phyloP scores from a whole-genome alignment of 257 asterid genomes.

The Nemophila menziesii region DNA sequence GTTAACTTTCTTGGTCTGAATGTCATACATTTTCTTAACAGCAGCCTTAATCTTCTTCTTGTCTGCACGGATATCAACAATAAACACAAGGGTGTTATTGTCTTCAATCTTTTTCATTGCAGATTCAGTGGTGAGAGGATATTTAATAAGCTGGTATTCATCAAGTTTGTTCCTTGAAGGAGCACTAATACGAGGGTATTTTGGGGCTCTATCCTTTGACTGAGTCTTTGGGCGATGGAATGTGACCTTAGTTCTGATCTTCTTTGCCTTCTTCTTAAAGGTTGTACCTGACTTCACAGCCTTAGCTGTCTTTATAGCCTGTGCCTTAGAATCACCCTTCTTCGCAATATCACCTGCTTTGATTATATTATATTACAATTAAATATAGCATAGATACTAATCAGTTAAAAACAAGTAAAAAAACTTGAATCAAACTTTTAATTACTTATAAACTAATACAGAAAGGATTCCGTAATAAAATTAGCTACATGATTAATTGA shows the following conservation, averaged over 20 bases:
- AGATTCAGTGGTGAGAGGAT: constrained; percentile 29
- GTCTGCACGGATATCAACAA: constrained; percentile 44
- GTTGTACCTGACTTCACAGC: constrained; percentile 30
- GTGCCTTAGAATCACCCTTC: constrained; percentile 39
- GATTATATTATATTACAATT: no score
- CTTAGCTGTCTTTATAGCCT: constrained; percentile 43
- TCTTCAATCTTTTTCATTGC: constrained; percentile 48
- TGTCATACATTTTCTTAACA: constrained; percentile 42
- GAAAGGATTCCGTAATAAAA: no score
- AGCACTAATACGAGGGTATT: constrained; percentile 40
- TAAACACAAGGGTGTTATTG: constrained; percentile 43
- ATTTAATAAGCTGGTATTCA: no score
- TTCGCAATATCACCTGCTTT: constrained; percentile 22
- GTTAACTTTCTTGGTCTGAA: constrained; percentile 38
- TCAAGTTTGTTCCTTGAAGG: constrained; percentile 31
- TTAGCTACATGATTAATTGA: no score
- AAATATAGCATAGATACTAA: no score
- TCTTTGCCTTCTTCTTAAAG: constrained; percentile 32
- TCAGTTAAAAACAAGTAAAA: no score
- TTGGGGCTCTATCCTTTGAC: constrained; percentile 39
- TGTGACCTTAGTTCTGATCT: no score
- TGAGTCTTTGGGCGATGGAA: constrained; percentile 39
- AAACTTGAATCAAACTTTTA: no score
- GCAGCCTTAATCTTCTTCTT: constrained; percentile 44
- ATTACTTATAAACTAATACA: no score